phyloP scores from a whole-genome alignment of 257 asterid species.

The Plantago major region DNA sequence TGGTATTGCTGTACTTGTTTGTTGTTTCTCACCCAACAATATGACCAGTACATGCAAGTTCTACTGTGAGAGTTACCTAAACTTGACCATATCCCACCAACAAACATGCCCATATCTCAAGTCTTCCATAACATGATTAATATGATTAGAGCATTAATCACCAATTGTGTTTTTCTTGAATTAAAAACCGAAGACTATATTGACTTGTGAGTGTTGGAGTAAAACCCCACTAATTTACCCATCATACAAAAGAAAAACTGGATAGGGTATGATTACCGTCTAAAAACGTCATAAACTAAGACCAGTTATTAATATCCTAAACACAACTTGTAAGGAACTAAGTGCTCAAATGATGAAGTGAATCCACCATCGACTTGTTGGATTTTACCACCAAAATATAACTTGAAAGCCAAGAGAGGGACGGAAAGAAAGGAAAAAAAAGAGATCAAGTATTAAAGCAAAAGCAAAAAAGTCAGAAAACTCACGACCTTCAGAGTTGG shows the following conservation, averaged over 20 bases:
- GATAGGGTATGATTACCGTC: neutral
- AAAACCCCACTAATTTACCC: neutral
- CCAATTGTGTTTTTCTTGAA: too few relatives aligned
- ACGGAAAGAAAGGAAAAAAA: constrained; percentile 13
- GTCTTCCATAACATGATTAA: constrained; percentile 1
- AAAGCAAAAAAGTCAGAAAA: constrained; percentile 40
- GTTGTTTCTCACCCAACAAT: constrained; percentile 14
- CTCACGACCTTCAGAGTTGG: constrained; percentile 9
- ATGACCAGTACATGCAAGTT: constrained; percentile 11
- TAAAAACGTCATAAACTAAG: neutral
- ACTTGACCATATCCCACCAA: constrained; percentile 31
- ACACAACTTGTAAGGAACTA: neutral
- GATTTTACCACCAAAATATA: constrained; percentile 21
- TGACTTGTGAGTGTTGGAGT: neutral
- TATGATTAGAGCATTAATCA: too few relatives aligned
- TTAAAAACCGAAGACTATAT: neutral
- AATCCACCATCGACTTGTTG: neutral
- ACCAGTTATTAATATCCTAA: neutral
- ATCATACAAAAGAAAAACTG: neutral
- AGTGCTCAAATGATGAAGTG: constrained; percentile 10
- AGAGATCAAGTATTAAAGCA: constrained; percentile 49
- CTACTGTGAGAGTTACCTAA: constrained; percentile 25
- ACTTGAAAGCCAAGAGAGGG: constrained; percentile 54
- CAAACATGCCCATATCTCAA: constrained; percentile 28
- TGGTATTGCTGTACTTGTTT: neutral